A percentile compares a stretch with the other conserved stretches of the same genome.
Evolutionary conservation across 352 stramenopile genomes (phyloP).

Genomic region (Phytophthora constricta): DNA sequence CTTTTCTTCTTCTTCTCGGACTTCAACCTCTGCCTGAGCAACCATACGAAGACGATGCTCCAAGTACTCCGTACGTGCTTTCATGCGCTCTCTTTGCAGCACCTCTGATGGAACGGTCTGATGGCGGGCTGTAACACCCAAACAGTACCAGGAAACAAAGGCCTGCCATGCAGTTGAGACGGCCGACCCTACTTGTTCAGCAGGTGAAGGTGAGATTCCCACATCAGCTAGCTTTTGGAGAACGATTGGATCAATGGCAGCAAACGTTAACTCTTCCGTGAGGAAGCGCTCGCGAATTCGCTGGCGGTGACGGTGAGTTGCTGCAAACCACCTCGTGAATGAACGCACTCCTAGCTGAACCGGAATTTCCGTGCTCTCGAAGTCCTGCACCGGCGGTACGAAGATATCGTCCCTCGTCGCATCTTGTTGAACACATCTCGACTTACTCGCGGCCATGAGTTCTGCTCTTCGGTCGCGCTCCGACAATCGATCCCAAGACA

Average conservation of each 20-base stretch:
- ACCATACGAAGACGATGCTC: constrained; percentile 40
- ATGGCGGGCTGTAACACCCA: constrained; percentile 26
- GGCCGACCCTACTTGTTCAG: constrained; percentile 30
- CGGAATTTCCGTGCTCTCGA: constrained; percentile 51
- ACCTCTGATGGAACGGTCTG: constrained; percentile 33
- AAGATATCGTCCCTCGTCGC: constrained; percentile 44
- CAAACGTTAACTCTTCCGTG: constrained; percentile 62
- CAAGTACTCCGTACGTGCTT: constrained; percentile 46
- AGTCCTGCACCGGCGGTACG: constrained; percentile 53
- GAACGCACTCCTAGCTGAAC: constrained; percentile 49
- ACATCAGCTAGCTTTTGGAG: constrained; percentile 43
- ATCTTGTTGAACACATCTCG: constrained; percentile 47
- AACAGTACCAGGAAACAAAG: constrained; percentile 68
- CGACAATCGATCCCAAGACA: constrained; percentile 53
- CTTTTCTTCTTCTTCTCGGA: constrained; percentile 36
- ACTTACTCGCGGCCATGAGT: constrained; percentile 65
- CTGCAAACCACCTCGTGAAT: constrained; percentile 68
- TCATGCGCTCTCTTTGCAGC: constrained; percentile 37
- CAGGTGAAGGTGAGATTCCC: constrained; percentile 36
- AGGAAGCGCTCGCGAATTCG: constrained; percentile 63
- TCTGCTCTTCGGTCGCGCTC: constrained; percentile 53
- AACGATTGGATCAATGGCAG: constrained; percentile 48
- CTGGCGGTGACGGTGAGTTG: constrained; percentile 47
- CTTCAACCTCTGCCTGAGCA: constrained; percentile 37
- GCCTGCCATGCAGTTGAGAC: constrained; percentile 44